Evolutionary conservation across 225 moss, liverwort and hornwort species (phyloP).

Genomic region (Physcomitrellopsis africana): DNA sequence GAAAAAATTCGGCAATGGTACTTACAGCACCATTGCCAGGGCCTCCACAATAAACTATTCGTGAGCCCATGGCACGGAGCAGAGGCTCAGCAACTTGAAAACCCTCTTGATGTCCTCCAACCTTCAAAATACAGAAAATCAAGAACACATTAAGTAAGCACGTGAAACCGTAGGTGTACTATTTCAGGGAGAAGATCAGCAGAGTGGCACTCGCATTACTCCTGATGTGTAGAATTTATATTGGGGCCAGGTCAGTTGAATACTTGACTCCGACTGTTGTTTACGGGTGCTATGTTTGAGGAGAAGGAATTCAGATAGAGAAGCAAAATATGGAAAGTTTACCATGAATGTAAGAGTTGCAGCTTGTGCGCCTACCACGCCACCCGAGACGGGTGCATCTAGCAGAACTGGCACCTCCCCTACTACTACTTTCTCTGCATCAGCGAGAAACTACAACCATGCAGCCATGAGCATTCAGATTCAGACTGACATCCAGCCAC

Average conservation of each 20-base stretch:
- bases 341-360: slow-evolving; percentile 98
- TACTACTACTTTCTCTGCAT: slow-evolving; percentile 65
- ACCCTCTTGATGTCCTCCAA: slow-evolving; percentile 77
- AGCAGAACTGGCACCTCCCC: slow-evolving; percentile 58
- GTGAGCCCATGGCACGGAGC: slow-evolving; percentile 79
- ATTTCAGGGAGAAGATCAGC: background rate
- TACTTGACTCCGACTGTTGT: too few species aligned
- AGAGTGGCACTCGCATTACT: background rate
- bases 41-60: slow-evolving; percentile 88
- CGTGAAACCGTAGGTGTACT: slow-evolving; percentile 12
- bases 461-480: slow-evolving; percentile 52
- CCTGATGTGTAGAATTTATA: background rate
- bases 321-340: slow-evolving; percentile 3
- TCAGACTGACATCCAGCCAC: background rate
- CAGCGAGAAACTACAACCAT: slow-evolving; percentile 53
- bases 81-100: slow-evolving; percentile 63
- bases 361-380: slow-evolving; percentile 87
- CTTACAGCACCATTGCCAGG: slow-evolving; percentile 96
- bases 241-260: background rate
- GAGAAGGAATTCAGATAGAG: background rate
- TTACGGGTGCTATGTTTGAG: too few species aligned
- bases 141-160: background rate
- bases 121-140: slow-evolving; percentile 41
- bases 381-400: slow-evolving; percentile 98
- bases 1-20: slow-evolving; percentile 4